Conservation (phyloP, 208 protist genomes). For the Leishmania mexicana region DNA sequence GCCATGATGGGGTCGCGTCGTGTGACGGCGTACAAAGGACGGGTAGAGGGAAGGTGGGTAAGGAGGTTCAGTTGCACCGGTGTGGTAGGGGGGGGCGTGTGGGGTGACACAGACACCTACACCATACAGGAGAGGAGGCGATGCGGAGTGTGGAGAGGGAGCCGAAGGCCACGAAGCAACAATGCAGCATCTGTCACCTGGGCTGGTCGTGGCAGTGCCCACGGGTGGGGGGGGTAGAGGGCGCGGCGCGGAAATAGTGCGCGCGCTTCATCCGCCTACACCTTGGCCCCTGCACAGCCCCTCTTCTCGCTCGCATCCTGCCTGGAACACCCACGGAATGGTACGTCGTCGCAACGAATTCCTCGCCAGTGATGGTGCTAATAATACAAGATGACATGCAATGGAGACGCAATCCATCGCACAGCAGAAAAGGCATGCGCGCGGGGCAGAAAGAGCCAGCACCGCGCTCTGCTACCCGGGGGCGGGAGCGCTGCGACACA, state of each 20-base stretch:
- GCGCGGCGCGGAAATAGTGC: neutral
- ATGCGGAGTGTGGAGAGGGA: neutral
- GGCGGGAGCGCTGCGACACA: conserved; percentile 62
- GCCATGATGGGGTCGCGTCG: neutral
- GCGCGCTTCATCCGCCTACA: neutral
- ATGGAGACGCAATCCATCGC: neutral
- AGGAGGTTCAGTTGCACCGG: neutral
- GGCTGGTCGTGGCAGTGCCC: neutral
- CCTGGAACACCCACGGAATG: neutral
- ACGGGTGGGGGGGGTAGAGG: neutral
- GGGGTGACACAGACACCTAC: neutral
- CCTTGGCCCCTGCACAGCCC: neutral
- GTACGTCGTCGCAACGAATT: too few species aligned
- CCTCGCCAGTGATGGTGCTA: neutral
- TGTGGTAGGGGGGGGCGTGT: neutral
- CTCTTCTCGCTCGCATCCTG: neutral
- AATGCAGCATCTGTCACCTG: neutral
- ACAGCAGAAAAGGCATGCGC: neutral
- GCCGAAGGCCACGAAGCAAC: neutral
- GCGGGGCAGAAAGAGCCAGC: neutral
- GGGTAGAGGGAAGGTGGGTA: neutral
- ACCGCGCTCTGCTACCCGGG: conserved; percentile 38
- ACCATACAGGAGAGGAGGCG: neutral
- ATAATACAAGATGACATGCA: neutral
- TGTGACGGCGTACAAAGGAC: neutral